Evolutionary conservation across 345 rosid genomes (phyloP).

Genomic region (Gossypium thurberi): DNA sequence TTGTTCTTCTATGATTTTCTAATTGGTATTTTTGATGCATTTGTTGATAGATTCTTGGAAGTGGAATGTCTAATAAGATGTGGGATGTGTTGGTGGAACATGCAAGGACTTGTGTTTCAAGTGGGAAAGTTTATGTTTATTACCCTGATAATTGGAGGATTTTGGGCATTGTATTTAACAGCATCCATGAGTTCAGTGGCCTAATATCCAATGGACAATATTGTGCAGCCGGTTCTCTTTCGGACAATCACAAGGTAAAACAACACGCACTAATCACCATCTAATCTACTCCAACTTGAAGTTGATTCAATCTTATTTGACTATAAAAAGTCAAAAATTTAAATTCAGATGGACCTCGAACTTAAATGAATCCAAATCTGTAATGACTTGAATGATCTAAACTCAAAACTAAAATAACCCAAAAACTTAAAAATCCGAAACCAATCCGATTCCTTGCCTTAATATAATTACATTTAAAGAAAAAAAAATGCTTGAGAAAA

Average conservation of each 20-base stretch:
- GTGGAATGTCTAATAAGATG: conserved; percentile 99
- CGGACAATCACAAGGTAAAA: conserved; percentile 77
- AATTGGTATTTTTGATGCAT: not conserved
- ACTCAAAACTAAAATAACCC: too few relatives aligned
- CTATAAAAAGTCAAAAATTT: too few relatives aligned
- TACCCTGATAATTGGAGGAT: conserved; percentile 56
- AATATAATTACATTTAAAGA: too few relatives aligned
- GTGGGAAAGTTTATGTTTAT: conserved; percentile 77
- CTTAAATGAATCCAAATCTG: too few relatives aligned
- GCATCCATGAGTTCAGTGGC: conserved; percentile 70
- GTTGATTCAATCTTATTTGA: not conserved
- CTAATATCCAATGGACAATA: conserved; percentile 67
- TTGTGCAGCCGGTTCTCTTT: conserved; percentile 64
- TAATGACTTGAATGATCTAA: too few relatives aligned
- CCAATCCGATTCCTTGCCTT: too few relatives aligned
- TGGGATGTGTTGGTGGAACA: conserved; percentile 95
- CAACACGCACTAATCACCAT: not conserved
- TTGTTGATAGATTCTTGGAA: conserved; percentile 79
- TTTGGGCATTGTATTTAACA: conserved; percentile 76
- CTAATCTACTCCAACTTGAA: not conserved
- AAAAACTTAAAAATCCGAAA: too few relatives aligned
- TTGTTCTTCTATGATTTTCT: too few relatives aligned
- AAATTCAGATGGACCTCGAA: too few relatives aligned
- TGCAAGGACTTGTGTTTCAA: conserved; percentile 78
- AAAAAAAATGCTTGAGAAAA: not conserved